These are phyloP conservation scores for Brasenia schreberi DNA, from an alignment of 164 flowering plant genomes.

Conservation along the genomic window DNA sequence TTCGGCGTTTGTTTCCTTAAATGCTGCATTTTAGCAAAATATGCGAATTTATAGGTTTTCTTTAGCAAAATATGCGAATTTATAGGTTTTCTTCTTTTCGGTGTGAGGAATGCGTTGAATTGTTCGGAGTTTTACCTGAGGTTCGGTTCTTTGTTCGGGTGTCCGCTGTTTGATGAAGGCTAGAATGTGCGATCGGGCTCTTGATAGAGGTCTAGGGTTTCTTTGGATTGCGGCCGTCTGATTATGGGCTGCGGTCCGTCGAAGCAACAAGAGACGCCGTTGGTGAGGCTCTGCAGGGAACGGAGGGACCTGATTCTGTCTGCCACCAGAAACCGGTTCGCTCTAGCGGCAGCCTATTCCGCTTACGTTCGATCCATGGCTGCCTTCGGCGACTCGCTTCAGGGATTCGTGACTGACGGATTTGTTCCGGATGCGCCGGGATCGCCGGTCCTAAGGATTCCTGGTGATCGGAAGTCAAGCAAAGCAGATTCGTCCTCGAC, in stretches of 20 bases:
- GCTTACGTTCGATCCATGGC: slow-evolving; percentile 50
- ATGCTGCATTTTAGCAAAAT: too few relatives aligned
- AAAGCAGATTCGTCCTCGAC: slow-evolving; percentile 23
- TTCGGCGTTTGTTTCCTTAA: neutral
- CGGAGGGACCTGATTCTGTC: slow-evolving; percentile 55
- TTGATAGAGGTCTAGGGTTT: neutral
- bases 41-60: too few relatives aligned
- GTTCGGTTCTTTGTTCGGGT: too few relatives aligned
- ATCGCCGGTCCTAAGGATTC: slow-evolving; percentile 65
- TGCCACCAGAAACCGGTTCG: slow-evolving; percentile 55
- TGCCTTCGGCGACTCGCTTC: slow-evolving; percentile 61
- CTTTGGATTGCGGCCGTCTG: neutral
- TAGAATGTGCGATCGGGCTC: neutral
- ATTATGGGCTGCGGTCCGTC: slow-evolving; percentile 85
- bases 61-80: too few relatives aligned
- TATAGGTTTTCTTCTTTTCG: neutral
- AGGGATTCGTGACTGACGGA: slow-evolving; percentile 52
- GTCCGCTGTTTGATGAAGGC: neutral
- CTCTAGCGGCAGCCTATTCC: slow-evolving; percentile 72
- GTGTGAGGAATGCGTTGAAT: neutral
- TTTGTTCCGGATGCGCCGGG: slow-evolving; percentile 19
- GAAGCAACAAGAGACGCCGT: slow-evolving; percentile 49
- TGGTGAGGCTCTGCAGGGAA: slow-evolving; percentile 73
- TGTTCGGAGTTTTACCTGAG: neutral
- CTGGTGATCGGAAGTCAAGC: slow-evolving; percentile 22